Percentiles rank a stretch among this genome's conserved stretches.
Conservation (phyloP, 306 rosid genomes). For the Pueraria montana region DNA sequence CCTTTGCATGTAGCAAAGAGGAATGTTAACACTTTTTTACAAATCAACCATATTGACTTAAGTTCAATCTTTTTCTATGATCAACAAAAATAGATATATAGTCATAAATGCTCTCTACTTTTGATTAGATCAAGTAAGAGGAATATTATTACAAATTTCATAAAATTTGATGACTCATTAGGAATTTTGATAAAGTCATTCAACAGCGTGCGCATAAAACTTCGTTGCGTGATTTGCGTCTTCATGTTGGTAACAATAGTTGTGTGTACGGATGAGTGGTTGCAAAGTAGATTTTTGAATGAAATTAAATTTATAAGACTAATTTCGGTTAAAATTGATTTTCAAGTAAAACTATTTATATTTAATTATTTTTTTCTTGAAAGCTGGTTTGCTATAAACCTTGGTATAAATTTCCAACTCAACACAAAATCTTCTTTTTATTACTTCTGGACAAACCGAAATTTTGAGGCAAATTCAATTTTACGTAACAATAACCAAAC, state of each 20-base stretch:
- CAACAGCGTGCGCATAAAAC: not conserved
- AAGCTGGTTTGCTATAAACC: not conserved
- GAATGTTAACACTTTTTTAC: not conserved
- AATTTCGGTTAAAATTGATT: no score
- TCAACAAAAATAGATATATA: no score
- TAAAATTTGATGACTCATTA: not conserved
- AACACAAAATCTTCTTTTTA: not conserved
- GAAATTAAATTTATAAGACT: no score
- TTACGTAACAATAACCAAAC: not conserved
- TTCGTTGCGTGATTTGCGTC: not conserved
- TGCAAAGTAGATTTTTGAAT: no score
- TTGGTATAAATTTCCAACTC: no score
- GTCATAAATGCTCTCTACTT: not conserved
- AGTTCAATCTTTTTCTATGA: not conserved
- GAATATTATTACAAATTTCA: not conserved
- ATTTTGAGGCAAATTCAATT: not conserved
- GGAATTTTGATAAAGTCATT: not conserved
- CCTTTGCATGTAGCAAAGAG: not conserved
- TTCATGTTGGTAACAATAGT: not conserved
- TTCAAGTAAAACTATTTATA: not conserved
- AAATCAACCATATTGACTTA: no score
- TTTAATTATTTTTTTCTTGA: not conserved
- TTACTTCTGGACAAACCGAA: not conserved
- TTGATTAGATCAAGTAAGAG: not conserved
- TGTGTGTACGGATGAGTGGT: no score